Base-by-base conservation (phyloP, 2,329 filamentous ascomycete species). In the Trichoderma atroviride region DNA sequence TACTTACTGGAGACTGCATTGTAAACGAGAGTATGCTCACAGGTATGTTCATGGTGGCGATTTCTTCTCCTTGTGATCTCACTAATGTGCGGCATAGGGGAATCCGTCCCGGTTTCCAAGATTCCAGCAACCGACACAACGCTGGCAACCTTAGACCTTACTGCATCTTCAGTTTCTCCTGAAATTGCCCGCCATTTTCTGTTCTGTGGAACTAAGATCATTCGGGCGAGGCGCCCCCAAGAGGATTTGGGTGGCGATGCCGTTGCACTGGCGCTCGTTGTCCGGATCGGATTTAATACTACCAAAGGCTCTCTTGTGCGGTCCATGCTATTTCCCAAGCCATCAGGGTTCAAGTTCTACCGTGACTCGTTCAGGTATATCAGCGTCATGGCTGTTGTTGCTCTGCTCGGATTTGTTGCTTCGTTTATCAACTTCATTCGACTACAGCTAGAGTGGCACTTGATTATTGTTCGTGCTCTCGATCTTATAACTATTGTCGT, bases 1-100 rank as follows among this genome's bases (percentile, higher is more conserved):
- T 99, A 6, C 85, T 99, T 0, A 93, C 92, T 64, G 96, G 96
- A 52, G 96, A 99, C 80, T 97, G 94, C 76, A 98, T 99, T 72
- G 94, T 99, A 73, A 99, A 99, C 76, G 96, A 99, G 81, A 98
- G 96, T 81, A 99, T 99, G 96, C 87, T 99, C 43, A 99, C 96
- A 50, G 80, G 80, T 80, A 73, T 65, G 74, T 5, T 37, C 7
- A 19, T 89, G 84, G n/a, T 27, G 22, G n/a, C 53, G 6, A 31
- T 16, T 58, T 13, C 19, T 86, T 76, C 72, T 76, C 72, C 27
- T 13, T 7, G 47, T 16, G 29, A 27, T 11, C 16, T 10, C 29
- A 14, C 69, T 76, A 66, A 74, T 29, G 35, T 53, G 6, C 19
- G 31, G 37, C 6, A 60, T 47, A 79, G 92, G 95, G 69, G 96